Evolutionary conservation across 805 yeast genomes (phyloP), one percentile per base, ranked within the genome.

Genomic region (Candida takata): DNA sequence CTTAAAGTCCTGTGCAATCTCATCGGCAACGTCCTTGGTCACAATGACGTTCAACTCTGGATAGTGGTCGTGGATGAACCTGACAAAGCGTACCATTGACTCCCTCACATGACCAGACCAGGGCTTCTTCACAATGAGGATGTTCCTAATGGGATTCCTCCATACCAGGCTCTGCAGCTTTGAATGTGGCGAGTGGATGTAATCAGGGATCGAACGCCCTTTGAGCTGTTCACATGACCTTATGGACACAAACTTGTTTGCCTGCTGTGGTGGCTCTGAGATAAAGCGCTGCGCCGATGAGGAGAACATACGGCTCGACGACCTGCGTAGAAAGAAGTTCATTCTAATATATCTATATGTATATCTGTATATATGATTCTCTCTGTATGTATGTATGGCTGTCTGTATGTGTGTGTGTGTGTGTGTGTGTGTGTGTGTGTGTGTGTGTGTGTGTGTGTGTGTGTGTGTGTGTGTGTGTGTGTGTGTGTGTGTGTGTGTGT

Each of bases 61-160:
- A 54, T 84, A 83, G 8, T 69, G 61, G 6, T 62, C 59, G 45
- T 77, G 76, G 8, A 87, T 45, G 49, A 76, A 79, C 6, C 66
- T 58, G 14, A 87, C 72, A 43, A 88, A 80, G 30, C 65, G 64
- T 7, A 75, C 67, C 74, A 81, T 74, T 4, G 92, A 86, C 6
- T 64, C 60, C 11, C 79, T 65, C 4, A 85, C 94, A 8, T 64
- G 61, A 2, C 61, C 56, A 34, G 84, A 74, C 79, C 84, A 76
- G 2, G 95, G 95, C 54, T 90, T 90, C 59, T 87, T 88, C 21
- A 85, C 84, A 13, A 90, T 65, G 36, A 81, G 70, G 8, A 90
- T 74, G 54, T 88, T 90, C 41, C 76, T 74, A 9, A 85, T 70
- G 1, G 85, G 83, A 12, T 61, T 55, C n/a, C 71, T 67, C 96